Conservation (phyloP, 1,284 basidiomycete genomes). For the Coriolopsis trogii region DNA sequence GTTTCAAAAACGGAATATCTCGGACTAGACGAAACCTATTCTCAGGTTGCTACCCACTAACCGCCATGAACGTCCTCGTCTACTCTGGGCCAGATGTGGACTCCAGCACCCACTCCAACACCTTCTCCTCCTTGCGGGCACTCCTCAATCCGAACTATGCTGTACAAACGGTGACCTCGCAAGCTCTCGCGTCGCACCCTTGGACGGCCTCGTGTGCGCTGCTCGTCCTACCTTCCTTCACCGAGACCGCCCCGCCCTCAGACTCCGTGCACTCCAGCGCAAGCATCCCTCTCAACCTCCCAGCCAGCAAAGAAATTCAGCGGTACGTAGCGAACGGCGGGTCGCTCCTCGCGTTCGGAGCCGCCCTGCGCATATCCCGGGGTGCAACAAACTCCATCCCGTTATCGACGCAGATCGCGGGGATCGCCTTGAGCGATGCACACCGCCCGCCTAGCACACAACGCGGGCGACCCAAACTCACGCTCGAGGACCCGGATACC, state of each 20-base stretch:
- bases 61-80: constrained; percentile 76
- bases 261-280: constrained; percentile 43
- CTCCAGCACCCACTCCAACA: constrained; percentile 58
- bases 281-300: constrained; percentile 21
- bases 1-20: too few relatives aligned
- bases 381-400: not conserved
- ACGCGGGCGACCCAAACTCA: constrained; percentile 2
- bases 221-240: constrained; percentile 75
- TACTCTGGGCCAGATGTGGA: constrained; percentile 76
- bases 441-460: not conserved
- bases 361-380: constrained; percentile 30
- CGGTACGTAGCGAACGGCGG: constrained; percentile 75
- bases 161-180: constrained; percentile 66
- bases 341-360: constrained; percentile 33
- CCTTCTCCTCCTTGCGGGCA: constrained; percentile 56
- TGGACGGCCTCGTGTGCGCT: constrained; percentile 79
- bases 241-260: constrained; percentile 50
- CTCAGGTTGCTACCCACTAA: too few relatives aligned
- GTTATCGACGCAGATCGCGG: constrained; percentile 9
- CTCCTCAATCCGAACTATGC: constrained; percentile 77
- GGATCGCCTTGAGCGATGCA: not conserved
- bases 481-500: constrained; percentile 12
- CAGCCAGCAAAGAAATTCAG: constrained; percentile 58
- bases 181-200: constrained; percentile 66
- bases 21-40: too few relatives aligned